Evolutionary conservation across 108 stramenopile genomes (phyloP), one percentile per base, ranked within the genome.

Genomic region (Mediolabrus comicus): DNA sequence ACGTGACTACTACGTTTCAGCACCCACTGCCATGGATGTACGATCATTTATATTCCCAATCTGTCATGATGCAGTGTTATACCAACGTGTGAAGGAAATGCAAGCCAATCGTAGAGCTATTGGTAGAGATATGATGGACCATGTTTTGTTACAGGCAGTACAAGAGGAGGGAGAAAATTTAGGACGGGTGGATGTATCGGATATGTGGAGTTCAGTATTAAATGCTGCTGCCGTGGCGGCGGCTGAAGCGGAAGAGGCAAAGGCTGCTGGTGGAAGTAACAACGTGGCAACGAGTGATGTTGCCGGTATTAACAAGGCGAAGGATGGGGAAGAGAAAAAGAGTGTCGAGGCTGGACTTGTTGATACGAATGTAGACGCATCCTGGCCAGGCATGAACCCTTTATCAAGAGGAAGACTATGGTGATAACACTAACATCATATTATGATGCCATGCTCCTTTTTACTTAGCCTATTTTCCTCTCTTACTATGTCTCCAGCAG

Each of bases 11-110:
- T 83, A 91, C 61, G 84, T 87, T 11, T 22, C 72, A n/a, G 59
- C 65, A 5, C 79, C 88, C 13, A 64, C 74, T 14, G 84, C 86
- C 3, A 83, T 94, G 53, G 81, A 83, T 39, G 73, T 77, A n/a
- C 78, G 84, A 36, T 87, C 81, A 6, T 94, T 94, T 66, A 80
- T 91, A 41, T 94, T 91, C 77, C 90, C 93, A 10, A 74, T 94
- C 16, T 90, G 93, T 74, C 90, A 94, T 60, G 93, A 94, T 79
- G 75, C 81, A 4, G 74, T 75, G 5, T 34, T 89, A 49, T 91
- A 91, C 67, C 84, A 84, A 54, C 84, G 83, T 11, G 69, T 94
- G 27, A 74, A 77, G 71, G 84, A 91, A 64, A 59, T 90, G 24
- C 88, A 87, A 65, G 77, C 80, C 1, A 79, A 82, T 14, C 81